Base-by-base conservation (phyloP, 345 rosid species). In the Crucihimalaya himalaica region DNA sequence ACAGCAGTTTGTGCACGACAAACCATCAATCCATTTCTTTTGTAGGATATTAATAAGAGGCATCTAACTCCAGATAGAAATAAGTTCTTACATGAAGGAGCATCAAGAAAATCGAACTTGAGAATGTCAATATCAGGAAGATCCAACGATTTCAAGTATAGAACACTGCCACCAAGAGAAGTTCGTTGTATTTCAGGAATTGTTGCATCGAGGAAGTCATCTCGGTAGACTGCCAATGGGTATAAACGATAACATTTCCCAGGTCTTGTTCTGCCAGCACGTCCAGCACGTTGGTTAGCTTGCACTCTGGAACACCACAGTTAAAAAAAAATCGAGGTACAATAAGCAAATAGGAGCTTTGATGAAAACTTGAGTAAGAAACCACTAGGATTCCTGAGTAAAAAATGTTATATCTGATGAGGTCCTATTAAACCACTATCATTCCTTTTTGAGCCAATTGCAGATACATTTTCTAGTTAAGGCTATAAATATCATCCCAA, bases 251-350 rank as follows among this genome's bases (percentile, higher is more conserved):
- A 95, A 81, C 98, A 95, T 84, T 92, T 95, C 61, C 99, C 99
- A 60, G 97, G 92, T 69, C 92, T 85, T 27, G 99, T 92, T 86
- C 99, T 87, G 66, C 99, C 99, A 55, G 99, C 99, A 81, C 99
- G 84, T 72, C 99, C 99, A 28, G 91, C 96, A 58, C 98, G 93
- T 79, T 95, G 99, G 82, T 90, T 91, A 68, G 99, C 99, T 83
- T 95, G 98, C 45, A 95, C 97, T 84, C 99, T 95, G 78, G 73
- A 84, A 72, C 51, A 56, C 48, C 34, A 78, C 39, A 63, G 37
- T 28, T 29, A 57, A 72, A 37, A 15, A 28, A 59, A n/a, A 47
- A 1, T 29, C 29, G 2, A 75, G 29, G 43, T 39, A 40, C 46
- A 58, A 39, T 75, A 23, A 68, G 74, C 58, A 53, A 29, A 51